Conservation (phyloP, 108 stramenopile species). For the Nitzschia sp. region DNA sequence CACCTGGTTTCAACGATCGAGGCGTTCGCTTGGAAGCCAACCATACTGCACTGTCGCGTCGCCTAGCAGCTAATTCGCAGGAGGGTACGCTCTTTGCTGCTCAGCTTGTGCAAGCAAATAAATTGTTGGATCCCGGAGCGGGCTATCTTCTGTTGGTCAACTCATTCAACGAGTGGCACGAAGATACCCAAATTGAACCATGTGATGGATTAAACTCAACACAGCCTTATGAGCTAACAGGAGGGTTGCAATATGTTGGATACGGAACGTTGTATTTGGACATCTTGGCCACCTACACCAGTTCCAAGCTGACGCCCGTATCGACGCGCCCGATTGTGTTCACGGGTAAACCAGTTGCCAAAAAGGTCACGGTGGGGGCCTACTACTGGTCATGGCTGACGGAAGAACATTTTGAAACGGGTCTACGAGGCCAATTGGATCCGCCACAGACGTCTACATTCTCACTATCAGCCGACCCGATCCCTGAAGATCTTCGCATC, state of each 20-base stretch:
- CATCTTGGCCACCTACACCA: constrained; percentile 12
- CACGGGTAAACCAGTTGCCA: neutral
- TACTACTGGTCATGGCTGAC: neutral
- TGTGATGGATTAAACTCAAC: neutral
- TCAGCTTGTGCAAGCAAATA: neutral
- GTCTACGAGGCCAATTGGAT: neutral
- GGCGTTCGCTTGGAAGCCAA: constrained; percentile 18
- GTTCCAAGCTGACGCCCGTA: neutral
- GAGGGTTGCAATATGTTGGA: constrained; percentile 28
- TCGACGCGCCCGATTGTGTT: neutral
- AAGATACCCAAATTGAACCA: constrained; percentile 44
- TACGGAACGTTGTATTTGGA: constrained; percentile 39
- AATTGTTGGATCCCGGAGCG: constrained; percentile 21
- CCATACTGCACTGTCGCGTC: constrained; percentile 27
- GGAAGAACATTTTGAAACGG: neutral
- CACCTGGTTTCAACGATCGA: constrained; percentile 37
- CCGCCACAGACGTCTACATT: constrained; percentile 1
- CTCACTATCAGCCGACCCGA: neutral
- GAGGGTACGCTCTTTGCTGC: constrained; percentile 31
- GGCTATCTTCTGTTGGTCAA: constrained; percentile 23
- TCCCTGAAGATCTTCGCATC: neutral
- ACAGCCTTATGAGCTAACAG: constrained; percentile 2
- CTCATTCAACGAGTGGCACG: constrained; percentile 40
- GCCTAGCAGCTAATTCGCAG: neutral
- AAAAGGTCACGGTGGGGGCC: neutral